Percentiles rank a stretch among this genome's conserved stretches.
phyloP scores from a whole-genome alignment of 179 eudicot species.

The Sideroxylon spinosum region DNA sequence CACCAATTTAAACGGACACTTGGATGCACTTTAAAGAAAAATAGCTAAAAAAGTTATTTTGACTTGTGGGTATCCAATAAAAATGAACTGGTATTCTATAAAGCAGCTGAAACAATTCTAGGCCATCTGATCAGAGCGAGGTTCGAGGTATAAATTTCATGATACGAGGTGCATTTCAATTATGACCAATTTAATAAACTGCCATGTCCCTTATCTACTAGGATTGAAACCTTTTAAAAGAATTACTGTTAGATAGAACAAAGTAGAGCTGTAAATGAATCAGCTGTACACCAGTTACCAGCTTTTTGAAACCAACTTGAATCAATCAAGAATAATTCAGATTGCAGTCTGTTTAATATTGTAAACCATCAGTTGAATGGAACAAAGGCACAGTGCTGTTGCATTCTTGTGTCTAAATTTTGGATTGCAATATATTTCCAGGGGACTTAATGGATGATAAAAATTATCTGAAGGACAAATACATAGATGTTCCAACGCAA shows the following conservation, averaged over 20 bases:
- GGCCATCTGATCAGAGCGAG: neutral
- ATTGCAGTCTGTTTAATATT: too few relatives aligned
- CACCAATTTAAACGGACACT: neutral
- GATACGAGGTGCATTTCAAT: neutral
- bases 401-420: neutral
- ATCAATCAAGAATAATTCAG: neutral
- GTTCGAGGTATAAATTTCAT: neutral
- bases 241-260: neutral
- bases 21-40: neutral
- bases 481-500: neutral
- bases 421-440: neutral
- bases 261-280: slow-evolving; percentile 3
- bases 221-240: neutral
- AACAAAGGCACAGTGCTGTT: too few relatives aligned
- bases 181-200: neutral
- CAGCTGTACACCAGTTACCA: neutral
- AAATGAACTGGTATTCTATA: neutral
- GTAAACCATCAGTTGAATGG: neutral
- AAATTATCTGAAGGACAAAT: neutral
- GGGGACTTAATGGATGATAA: neutral
- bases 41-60: neutral
- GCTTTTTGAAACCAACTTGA: neutral
- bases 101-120: neutral
- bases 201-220: neutral
- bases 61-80: neutral